Evolutionary conservation across 495 filamentous ascomycete genomes (phyloP).

Genomic region (Schizothecium vesticola): DNA sequence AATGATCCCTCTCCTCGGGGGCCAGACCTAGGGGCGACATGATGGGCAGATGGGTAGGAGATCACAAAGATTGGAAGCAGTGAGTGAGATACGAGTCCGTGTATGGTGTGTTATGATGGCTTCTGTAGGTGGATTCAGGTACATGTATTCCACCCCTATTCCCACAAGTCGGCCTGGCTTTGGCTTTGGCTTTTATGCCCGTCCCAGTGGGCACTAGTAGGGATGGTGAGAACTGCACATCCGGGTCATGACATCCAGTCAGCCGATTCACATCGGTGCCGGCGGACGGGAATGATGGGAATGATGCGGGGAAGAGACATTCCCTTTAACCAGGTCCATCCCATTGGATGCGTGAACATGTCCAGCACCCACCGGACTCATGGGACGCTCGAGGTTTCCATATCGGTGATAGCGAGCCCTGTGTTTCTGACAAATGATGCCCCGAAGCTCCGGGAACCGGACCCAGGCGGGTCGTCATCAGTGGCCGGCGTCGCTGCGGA

Average conservation of each 20-base stretch:
- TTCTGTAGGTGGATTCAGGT: not conserved
- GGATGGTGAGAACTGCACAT: not conserved
- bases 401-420: slow-evolving; percentile 13
- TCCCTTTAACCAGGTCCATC: slow-evolving; percentile 2
- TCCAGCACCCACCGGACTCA: not conserved
- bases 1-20: slow-evolving; percentile 57
- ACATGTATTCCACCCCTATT: not conserved
- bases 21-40: slow-evolving; percentile 45
- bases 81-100: not conserved
- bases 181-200: not conserved
- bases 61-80: not conserved
- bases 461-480: not conserved
- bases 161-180: not conserved
- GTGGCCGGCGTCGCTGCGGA: slow-evolving; percentile 8
- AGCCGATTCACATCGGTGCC: not conserved
- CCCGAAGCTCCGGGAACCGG: slow-evolving; percentile 1
- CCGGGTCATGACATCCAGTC: not conserved
- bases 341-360: slow-evolving; percentile 6
- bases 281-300: not conserved
- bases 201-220: not conserved
- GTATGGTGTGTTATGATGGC: not conserved
- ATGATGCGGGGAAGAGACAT: slow-evolving; percentile 2
- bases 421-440: not conserved
- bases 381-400: slow-evolving; percentile 9
- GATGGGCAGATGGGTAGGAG: slow-evolving; percentile 2